Conservation (phyloP, 352 stramenopile species). For the Phytophthora citrophthora region DNA sequence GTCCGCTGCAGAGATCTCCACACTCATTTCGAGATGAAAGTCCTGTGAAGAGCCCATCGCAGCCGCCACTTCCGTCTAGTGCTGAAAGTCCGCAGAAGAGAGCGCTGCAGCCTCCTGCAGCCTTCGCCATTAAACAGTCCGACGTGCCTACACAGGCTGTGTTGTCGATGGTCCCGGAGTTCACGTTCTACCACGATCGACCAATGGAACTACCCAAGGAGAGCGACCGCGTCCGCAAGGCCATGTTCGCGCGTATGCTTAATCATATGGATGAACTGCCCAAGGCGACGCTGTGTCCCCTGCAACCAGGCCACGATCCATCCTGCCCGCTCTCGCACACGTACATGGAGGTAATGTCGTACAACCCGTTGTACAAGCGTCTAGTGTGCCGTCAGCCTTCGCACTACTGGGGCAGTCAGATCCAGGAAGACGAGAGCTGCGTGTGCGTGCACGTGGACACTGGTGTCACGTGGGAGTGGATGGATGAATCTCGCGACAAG, state of each 20-base stretch:
- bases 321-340: constrained; percentile 46
- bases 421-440: constrained; percentile 51
- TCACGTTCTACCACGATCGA: constrained; percentile 41
- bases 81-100: constrained; percentile 25
- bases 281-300: constrained; percentile 52
- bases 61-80: constrained; percentile 18
- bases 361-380: constrained; percentile 61
- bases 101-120: constrained; percentile 8
- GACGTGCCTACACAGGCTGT: constrained; percentile 33
- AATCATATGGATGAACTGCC: constrained; percentile 54
- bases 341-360: constrained; percentile 60
- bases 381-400: constrained; percentile 46
- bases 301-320: constrained; percentile 28
- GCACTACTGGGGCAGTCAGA: constrained; percentile 50
- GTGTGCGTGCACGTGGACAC: constrained; percentile 57
- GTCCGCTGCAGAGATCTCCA: constrained; percentile 14
- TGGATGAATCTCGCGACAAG: constrained; percentile 38
- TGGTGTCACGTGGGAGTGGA: constrained; percentile 48
- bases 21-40: constrained; percentile 21
- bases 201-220: constrained; percentile 38
- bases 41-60: constrained; percentile 17
- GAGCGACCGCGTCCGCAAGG: constrained; percentile 34
- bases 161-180: constrained; percentile 27
- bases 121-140: constrained; percentile 20
- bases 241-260: constrained; percentile 58